Conservation (phyloP, 805 yeast genomes). For the Barnettozyma pratensis region DNA sequence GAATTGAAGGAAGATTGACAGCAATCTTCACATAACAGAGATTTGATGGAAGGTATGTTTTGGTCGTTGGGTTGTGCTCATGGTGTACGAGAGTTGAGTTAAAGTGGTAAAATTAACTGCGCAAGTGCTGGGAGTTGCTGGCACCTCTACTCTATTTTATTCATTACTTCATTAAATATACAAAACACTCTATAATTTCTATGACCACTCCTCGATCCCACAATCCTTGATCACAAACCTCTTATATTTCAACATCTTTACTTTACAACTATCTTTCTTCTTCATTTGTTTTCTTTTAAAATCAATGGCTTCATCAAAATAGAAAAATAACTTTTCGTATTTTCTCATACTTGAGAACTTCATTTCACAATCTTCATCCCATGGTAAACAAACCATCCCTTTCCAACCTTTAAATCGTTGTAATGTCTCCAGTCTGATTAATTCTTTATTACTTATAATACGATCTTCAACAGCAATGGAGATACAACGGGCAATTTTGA, state of each 20-base stretch:
- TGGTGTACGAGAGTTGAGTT: no score
- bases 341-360: conserved; percentile 4
- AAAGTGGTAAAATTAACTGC: no score
- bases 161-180: background rate
- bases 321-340: conserved; percentile 6
- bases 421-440: background rate
- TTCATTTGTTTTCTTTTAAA: conserved; percentile 4
- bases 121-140: no score
- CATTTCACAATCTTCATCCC: conserved; percentile 6
- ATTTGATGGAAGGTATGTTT: no score
- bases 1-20: no score
- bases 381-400: conserved; percentile 7
- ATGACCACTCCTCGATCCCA: conserved; percentile 6
- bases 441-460: background rate
- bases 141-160: no score
- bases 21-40: no score
- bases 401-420: conserved; percentile 6
- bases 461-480: conserved; percentile 6
- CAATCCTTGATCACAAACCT: conserved; percentile 6
- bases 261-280: background rate
- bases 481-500: conserved; percentile 5
- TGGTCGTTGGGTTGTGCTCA: no score
- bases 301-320: conserved; percentile 5
- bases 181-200: background rate
- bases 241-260: conserved; percentile 2